Evolutionary conservation across 164 flowering plant species (phyloP).

Genomic region (Chimonanthus salicifolius): DNA sequence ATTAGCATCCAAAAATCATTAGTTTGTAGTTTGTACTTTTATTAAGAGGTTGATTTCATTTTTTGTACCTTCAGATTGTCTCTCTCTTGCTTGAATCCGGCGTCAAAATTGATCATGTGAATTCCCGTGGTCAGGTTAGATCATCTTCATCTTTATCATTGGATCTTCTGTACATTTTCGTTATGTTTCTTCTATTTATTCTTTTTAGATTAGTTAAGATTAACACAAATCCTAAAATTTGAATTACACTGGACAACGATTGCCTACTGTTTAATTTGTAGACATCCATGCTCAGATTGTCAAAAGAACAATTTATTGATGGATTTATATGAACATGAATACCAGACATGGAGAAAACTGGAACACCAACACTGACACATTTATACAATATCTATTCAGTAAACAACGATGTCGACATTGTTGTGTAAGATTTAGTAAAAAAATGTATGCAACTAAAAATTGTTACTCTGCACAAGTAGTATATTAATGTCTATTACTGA

Average conservation of each 20-base stretch:
- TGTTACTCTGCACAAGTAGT: no score
- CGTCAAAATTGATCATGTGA: constrained; percentile 83
- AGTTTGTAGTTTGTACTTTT: neutral
- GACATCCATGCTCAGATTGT: no score
- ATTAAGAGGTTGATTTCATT: neutral
- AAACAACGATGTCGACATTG: no score
- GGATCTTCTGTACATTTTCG: neutral
- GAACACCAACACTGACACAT: no score
- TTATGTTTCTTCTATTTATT: neutral
- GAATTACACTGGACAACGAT: neutral
- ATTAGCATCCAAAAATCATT: neutral
- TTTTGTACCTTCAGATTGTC: constrained; percentile 54
- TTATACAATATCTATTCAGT: no score
- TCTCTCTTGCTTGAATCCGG: constrained; percentile 79
- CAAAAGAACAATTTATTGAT: no score
- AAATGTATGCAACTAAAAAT: no score
- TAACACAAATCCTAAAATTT: neutral
- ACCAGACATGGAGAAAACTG: no score
- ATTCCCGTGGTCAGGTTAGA: constrained; percentile 89
- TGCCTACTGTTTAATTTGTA: neutral
- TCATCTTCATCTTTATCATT: neutral
- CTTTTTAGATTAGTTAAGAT: neutral
- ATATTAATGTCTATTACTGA: no score
- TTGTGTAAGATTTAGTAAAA: no score
- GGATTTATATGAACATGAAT: no score